Evolutionary conservation across 768 basidiomycete species (phyloP).

Genomic region (Tubosaeta sp.): DNA sequence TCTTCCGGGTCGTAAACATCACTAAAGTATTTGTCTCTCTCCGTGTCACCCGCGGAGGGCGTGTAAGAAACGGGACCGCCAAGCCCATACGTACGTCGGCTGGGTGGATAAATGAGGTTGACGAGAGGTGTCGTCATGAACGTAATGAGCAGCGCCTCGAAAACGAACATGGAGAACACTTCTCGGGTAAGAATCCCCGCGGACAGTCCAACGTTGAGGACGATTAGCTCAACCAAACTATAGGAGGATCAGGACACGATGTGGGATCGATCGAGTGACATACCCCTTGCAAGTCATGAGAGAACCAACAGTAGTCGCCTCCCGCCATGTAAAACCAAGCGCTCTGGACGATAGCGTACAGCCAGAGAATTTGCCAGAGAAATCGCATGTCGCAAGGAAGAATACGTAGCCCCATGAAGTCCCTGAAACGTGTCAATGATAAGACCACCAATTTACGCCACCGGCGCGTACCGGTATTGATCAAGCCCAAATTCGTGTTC

Average conservation of each 20-base stretch:
- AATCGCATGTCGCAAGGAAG: constrained; percentile 73
- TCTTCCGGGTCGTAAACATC: neutral
- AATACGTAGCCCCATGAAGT: constrained; percentile 87
- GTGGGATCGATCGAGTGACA: neutral
- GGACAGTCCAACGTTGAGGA: constrained; percentile 87
- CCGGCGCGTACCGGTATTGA: constrained; percentile 58
- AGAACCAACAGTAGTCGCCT: constrained; percentile 80
- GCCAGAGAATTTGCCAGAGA: constrained; percentile 84
- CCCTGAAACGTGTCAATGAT: constrained; percentile 34
- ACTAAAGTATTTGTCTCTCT: neutral
- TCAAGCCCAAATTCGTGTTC: constrained; percentile 82
- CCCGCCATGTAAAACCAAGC: constrained; percentile 75
- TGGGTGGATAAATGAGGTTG: constrained; percentile 61
- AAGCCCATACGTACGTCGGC: constrained; percentile 47
- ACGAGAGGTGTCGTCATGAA: constrained; percentile 86
- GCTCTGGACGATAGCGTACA: constrained; percentile 67
- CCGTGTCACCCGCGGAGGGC: neutral
- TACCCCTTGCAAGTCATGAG: constrained; percentile 96
- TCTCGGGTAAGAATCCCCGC: constrained; percentile 72
- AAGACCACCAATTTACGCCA: neutral
- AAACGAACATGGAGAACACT: constrained; percentile 95
- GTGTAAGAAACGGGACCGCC: neutral
- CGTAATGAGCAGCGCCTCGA: constrained; percentile 78
- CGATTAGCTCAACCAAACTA: constrained; percentile 89
- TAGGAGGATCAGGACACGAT: constrained; percentile 1